Evolutionary conservation across 352 stramenopile genomes (phyloP).

Genomic region (Globisporangium acanthophoron): DNA sequence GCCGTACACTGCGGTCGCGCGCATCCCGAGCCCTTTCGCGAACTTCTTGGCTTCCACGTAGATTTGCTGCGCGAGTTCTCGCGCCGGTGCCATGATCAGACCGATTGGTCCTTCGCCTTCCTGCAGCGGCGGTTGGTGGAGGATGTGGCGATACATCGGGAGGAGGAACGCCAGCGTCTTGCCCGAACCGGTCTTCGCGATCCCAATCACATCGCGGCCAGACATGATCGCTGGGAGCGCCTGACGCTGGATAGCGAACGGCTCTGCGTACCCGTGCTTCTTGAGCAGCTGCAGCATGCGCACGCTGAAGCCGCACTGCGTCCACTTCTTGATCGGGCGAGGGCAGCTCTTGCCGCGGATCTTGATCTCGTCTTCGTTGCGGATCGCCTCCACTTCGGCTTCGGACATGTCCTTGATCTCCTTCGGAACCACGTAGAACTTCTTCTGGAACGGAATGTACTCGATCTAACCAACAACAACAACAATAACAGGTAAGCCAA

Average conservation of each 20-base stretch:
- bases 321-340: conserved; percentile 94
- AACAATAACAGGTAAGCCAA: neutral
- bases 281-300: conserved; percentile 93
- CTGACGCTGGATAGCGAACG: conserved; percentile 98
- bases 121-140: conserved; percentile 85
- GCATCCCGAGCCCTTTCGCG: conserved; percentile 88
- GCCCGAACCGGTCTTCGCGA: conserved; percentile 97
- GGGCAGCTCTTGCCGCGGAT: conserved; percentile 97
- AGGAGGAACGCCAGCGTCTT: conserved; percentile 91
- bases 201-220: conserved; percentile 98
- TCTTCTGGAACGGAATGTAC: conserved; percentile 98
- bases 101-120: conserved; percentile 97
- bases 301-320: conserved; percentile 96
- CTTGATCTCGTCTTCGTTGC: conserved; percentile 92
- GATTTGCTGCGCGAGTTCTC: conserved; percentile 98
- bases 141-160: conserved; percentile 95
- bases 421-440: conserved; percentile 97
- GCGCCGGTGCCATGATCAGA: conserved; percentile 96
- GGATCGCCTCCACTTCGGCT: conserved; percentile 76
- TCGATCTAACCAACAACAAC: conserved; percentile 56
- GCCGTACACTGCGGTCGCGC: conserved; percentile 95
- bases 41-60: conserved; percentile 95
- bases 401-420: conserved; percentile 89
- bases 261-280: conserved; percentile 90
- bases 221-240: conserved; percentile 98